Conservation (phyloP, 176 grass and related monocot genomes). For the Tillandsia fasciculata region DNA sequence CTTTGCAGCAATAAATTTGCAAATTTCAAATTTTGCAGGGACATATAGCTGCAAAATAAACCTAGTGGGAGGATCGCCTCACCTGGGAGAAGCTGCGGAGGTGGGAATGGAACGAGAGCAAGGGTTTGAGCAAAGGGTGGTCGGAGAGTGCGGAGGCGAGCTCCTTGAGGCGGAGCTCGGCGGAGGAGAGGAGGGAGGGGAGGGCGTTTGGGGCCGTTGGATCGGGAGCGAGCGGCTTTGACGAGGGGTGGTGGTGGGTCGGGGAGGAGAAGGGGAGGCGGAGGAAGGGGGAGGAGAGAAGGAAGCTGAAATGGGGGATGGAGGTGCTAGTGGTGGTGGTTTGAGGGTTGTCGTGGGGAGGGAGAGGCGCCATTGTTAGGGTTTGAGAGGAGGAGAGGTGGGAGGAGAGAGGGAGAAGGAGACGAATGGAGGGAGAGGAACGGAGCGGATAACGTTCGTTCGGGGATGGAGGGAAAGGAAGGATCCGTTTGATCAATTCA, state of each 20-base stretch:
- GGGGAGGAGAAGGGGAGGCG: constrained; percentile 28
- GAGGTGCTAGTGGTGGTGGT: constrained; percentile 21
- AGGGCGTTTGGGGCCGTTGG: constrained; percentile 12
- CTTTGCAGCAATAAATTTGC: background rate
- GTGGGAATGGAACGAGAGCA: constrained; percentile 43
- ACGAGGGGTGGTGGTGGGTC: constrained; percentile 13
- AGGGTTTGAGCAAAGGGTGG: constrained; percentile 52
- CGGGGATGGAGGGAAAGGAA: too few relatives aligned
- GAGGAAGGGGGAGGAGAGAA: constrained; percentile 33
- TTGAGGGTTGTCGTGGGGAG: constrained; percentile 18
- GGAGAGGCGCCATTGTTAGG: constrained; percentile 32
- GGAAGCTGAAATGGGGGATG: constrained; percentile 32
- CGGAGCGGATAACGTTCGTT: constrained; percentile 5
- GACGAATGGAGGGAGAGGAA: constrained; percentile 11
- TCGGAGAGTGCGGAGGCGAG: constrained; percentile 42
- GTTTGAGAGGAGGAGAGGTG: constrained; percentile 3
- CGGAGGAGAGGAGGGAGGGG: background rate
- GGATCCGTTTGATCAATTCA: too few relatives aligned
- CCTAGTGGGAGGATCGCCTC: background rate
- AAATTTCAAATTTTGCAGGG: background rate
- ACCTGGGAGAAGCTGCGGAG: constrained; percentile 76
- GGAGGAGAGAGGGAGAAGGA: constrained; percentile 17
- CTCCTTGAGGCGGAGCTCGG: constrained; percentile 32
- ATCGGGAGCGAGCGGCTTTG: constrained; percentile 19
- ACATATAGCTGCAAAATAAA: background rate